A percentile compares a stretch with the other conserved stretches of the same genome.
Conservation (phyloP, 1,139 yeast genomes). For the Trichomonascaceae sp. region DNA sequence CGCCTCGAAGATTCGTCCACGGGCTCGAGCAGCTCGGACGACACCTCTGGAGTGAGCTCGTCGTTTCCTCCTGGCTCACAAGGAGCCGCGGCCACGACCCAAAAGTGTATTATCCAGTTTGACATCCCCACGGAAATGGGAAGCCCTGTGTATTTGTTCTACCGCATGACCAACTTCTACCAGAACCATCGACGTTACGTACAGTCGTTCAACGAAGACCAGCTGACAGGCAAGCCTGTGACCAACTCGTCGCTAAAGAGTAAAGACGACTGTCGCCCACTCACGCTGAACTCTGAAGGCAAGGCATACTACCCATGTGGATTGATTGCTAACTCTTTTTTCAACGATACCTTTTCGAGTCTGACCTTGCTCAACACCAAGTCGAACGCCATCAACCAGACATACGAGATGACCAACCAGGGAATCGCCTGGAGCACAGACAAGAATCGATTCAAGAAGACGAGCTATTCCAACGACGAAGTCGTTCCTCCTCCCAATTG, state of each 20-base stretch:
- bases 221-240: constrained; percentile 65
- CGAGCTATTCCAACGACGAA: constrained; percentile 52
- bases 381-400: constrained; percentile 21
- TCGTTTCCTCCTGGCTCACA: background rate
- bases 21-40: constrained; percentile 30
- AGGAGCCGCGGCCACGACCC: constrained; percentile 5
- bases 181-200: constrained; percentile 94
- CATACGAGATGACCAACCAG: constrained; percentile 49
- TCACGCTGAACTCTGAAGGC: constrained; percentile 39
- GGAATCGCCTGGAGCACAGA: constrained; percentile 88
- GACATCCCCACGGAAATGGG: constrained; percentile 61
- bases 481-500: constrained; percentile 96
- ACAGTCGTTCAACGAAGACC: constrained; percentile 82
- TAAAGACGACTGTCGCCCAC: constrained; percentile 72
- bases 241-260: constrained; percentile 42
- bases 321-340: constrained; percentile 80
- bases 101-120: constrained; percentile 57
- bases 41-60: constrained; percentile 7
- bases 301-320: constrained; percentile 81
- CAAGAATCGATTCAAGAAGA: constrained; percentile 62
- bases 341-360: constrained; percentile 67
- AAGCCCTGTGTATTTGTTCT: constrained; percentile 67
- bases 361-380: constrained; percentile 37
- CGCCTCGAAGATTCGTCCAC: constrained; percentile 38
- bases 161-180: constrained; percentile 69